phyloP scores from a whole-genome alignment of 352 stramenopile species.

The Thraustotheca clavata region DNA sequence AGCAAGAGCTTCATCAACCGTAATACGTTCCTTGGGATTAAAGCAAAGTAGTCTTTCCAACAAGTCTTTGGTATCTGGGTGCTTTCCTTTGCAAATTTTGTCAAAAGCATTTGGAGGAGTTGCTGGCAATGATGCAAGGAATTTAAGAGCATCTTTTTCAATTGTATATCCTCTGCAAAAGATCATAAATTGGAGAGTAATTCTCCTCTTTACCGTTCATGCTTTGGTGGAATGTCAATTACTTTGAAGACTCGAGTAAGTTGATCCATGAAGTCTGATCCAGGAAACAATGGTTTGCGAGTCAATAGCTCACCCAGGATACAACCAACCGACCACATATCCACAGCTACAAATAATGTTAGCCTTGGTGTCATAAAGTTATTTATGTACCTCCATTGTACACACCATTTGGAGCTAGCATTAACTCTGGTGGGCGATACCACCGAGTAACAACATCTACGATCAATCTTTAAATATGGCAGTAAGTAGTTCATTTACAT shows the following conservation, averaged over 20 bases:
- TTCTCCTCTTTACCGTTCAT: conserved; percentile 25
- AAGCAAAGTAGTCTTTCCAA: conserved; percentile 85
- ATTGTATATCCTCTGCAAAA: conserved; percentile 52
- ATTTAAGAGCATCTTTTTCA: conserved; percentile 78
- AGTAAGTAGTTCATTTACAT: conserved; percentile 21
- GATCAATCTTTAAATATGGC: neutral
- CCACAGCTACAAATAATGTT: conserved; percentile 31
- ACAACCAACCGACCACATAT: conserved; percentile 83
- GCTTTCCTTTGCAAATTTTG: conserved; percentile 36
- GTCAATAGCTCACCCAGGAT: conserved; percentile 91
- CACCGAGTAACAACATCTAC: conserved; percentile 83
- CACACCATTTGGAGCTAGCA: conserved; percentile 84
- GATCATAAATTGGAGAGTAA: neutral
- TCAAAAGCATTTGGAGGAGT: conserved; percentile 48
- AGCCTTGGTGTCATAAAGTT: neutral
- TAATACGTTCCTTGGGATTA: conserved; percentile 87
- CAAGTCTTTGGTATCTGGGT: conserved; percentile 55
- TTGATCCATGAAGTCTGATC: conserved; percentile 80
- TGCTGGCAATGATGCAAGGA: conserved; percentile 58
- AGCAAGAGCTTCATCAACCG: conserved; percentile 76
- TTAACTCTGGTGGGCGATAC: conserved; percentile 89
- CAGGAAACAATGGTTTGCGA: conserved; percentile 69
- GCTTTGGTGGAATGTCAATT: conserved; percentile 52
- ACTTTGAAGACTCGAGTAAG: conserved; percentile 75
- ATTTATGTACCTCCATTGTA: conserved; percentile 48